Evolutionary conservation across 2,329 filamentous ascomycete genomes (phyloP), one percentile per base, ranked within the genome.

Genomic region (Ceratocystis albifundus): DNA sequence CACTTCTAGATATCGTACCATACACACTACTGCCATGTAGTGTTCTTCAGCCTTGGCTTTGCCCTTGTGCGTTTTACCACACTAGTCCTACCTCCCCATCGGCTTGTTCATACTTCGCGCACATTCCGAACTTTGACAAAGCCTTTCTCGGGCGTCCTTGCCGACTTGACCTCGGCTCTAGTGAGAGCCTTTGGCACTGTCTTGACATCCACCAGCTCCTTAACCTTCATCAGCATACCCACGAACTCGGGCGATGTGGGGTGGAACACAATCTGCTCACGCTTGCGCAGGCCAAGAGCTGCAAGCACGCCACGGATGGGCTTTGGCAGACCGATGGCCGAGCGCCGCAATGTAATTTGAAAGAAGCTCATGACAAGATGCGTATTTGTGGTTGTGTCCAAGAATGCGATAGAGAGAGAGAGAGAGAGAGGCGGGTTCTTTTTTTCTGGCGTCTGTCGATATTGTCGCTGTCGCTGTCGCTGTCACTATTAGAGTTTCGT

Each of bases 141-240:
- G 1, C 92, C 92, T 0, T 81, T 79, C 69, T 93, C 89, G 2
- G 91, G 90, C 75, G 82, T 85, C 75, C 92, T 79, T 76, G 83
- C 80, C 64, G 81, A 83, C 77, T 85, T 85, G 72, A 96, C 81
- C 78, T 96, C 84, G 66, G 77, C 76, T 73, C 84, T 83, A 6
- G 80, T 86, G 76, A 90, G 74, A 41, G 81, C 75, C 69, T 77
- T 74, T 44, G 86, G 84, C 57, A 95, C 90, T 77, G 96, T 91
- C 70, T 85, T 80, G 45, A 96, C 90, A 65, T 84, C 81, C 59
- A 96, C 89, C 69, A 96, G 80, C 78, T 96, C 92, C 80, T 96
- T 96, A 71, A 96, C 90, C 76, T 88, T 88, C 81, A 96, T 88
- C 73, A 96, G 90, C 79, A 95, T 90, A 74, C 92, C 92, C 8